Evolutionary conservation across 306 rosid genomes (phyloP).

Genomic region (Amphicarpaea edgeworthii): DNA sequence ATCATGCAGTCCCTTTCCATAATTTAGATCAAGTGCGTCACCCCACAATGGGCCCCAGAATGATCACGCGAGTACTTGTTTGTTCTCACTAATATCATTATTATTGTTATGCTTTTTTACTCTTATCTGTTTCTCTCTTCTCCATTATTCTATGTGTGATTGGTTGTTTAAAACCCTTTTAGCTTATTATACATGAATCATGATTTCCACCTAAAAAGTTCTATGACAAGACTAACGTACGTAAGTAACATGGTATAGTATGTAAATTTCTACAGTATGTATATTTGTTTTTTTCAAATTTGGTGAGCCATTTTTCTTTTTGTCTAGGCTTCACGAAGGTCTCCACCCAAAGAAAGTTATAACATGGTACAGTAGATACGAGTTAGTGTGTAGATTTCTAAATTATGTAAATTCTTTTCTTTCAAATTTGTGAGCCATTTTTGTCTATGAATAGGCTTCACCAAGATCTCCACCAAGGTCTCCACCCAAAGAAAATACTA

Average conservation of each 20-base stretch:
- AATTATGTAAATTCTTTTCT: background rate
- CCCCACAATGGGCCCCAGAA: slow-evolving; percentile 43
- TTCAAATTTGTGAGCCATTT: slow-evolving; percentile 28
- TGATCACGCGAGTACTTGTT: slow-evolving; percentile 32
- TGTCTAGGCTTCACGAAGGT: slow-evolving; percentile 61
- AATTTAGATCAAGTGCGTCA: slow-evolving; percentile 35
- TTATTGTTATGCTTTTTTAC: slow-evolving; percentile 25
- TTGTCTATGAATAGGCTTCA: background rate
- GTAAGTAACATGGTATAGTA: slow-evolving; percentile 15
- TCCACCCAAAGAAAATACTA: slow-evolving; percentile 70
- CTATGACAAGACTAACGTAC: slow-evolving; percentile 60
- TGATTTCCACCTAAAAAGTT: slow-evolving; percentile 42
- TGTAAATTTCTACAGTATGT: background rate
- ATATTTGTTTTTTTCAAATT: slow-evolving; percentile 3
- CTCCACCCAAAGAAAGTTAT: slow-evolving; percentile 59
- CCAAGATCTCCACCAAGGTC: slow-evolving; percentile 41
- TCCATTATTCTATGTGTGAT: slow-evolving; percentile 36
- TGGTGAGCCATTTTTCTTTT: slow-evolving; percentile 28
- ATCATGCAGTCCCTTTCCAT: slow-evolving; percentile 41
- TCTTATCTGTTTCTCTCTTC: background rate
- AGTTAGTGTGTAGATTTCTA: slow-evolving; percentile 26
- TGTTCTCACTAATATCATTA: slow-evolving; percentile 4
- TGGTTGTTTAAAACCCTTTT: slow-evolving; percentile 11
- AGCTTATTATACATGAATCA: slow-evolving; percentile 37
- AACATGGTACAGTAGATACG: background rate